Evolutionary conservation across 345 rosid species (phyloP).

Genomic region (Garcia nutans): DNA sequence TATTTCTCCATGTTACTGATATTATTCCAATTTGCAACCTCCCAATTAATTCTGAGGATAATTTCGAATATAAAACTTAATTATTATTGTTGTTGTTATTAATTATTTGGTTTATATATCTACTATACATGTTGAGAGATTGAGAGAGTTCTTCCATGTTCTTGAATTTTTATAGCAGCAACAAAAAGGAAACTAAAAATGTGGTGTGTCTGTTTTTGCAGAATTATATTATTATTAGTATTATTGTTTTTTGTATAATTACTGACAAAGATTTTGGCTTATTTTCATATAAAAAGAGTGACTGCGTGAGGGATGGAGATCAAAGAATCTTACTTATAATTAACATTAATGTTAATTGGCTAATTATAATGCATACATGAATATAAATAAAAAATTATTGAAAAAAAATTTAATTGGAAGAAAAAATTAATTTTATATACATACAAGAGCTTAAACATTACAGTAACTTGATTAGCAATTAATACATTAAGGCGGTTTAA

Average conservation of each 20-base stretch:
- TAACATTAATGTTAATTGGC: neutral
- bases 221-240: neutral
- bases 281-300: slow-evolving; percentile 5
- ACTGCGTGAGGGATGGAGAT: slow-evolving; percentile 6
- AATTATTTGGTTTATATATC: too few species aligned
- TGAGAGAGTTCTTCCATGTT: neutral
- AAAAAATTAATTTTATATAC: too few species aligned
- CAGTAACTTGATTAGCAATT: too few species aligned
- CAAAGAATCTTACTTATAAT: slow-evolving; percentile 14
- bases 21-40: neutral
- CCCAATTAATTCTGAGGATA: too few species aligned
- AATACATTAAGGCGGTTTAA: too few species aligned
- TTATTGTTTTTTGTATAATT: slow-evolving; percentile 8
- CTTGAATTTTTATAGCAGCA: neutral
- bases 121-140: too few species aligned
- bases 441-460: too few species aligned
- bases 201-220: neutral
- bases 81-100: too few species aligned
- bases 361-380: neutral
- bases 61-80: too few species aligned
- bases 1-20: neutral
- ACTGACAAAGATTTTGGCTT: slow-evolving; percentile 31
- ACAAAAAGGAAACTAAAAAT: neutral
- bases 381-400: too few species aligned
- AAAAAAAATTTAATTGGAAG: too few species aligned